Base-by-base conservation (phyloP, 331 rosid species). In the Quercus tomentella region DNA sequence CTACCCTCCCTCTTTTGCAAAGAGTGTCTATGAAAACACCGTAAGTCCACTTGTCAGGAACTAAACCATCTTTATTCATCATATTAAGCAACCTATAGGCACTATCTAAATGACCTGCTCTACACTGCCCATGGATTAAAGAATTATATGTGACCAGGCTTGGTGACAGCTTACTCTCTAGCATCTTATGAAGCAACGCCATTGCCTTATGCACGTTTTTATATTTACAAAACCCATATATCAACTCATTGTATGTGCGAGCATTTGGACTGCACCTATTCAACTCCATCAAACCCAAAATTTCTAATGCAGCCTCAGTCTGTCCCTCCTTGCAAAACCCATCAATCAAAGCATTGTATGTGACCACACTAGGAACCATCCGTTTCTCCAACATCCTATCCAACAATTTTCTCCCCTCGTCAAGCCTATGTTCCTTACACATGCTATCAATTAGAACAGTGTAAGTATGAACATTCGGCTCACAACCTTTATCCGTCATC, bases 161-260 rank as follows among this genome's bases (percentile, higher is more conserved):
- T 7, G 96, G 93, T 1, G 82, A 76, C 56, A 89, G 72, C 80
- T 86, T 89, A 25, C 45, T 79, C 55, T 84, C 86, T 58, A 81
- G 56, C 93, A 91, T 91, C 75, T 81, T 84, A 78, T 87, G 62
- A 55, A 89, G 86, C 78, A 89, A 41, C 0, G 83, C 79, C 96
- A 89, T 91, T 69, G 93, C 96, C 76, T 88, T 87, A 77, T 91
- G 93, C 82, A 89, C 80, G 33, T 90, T 84, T 78, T 87, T 87
- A 0, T 30, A 70, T 79, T 82, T 60, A 72, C 89, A 86, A 84
- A 82, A 87, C 6, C 93, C 96, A 74, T 76, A 77, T 75, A 91
- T 87, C 83, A 91, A 79, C 82, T 87, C 91, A 66, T 91, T 91
- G 77, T 80, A 87, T 16, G 96, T 91, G 1, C 89, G 85, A 17